These are phyloP conservation scores for Ustilago curta DNA, from an alignment of 1,284 basidiomycete genomes.

Conservation along the genomic window DNA sequence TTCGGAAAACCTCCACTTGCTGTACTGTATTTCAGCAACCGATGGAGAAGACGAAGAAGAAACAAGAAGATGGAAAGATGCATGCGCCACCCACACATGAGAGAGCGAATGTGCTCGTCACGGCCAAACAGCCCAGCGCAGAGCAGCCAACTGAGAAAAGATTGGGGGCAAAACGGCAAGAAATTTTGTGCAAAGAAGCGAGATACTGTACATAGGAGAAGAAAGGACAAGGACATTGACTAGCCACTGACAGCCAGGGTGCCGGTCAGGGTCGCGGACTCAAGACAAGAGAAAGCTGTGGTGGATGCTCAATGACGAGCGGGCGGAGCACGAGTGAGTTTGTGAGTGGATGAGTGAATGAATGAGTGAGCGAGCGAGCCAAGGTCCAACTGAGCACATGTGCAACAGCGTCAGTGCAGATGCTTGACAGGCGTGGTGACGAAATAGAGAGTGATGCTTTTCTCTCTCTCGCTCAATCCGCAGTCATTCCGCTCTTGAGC, in stretches of 20 bases:
- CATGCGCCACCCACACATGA: too few species aligned
- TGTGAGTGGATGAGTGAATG: too few species aligned
- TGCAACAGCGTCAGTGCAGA: neutral
- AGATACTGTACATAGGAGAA: neutral
- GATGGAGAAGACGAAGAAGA: too few species aligned
- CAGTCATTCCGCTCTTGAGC: neutral
- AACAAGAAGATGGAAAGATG: too few species aligned
- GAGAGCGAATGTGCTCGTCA: too few species aligned
- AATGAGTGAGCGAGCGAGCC: too few species aligned
- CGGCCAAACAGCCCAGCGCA: too few species aligned
- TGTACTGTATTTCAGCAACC: too few species aligned
- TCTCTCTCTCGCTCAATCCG: constrained; percentile 10
- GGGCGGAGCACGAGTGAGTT: constrained; percentile 8
- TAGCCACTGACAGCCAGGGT: constrained; percentile 2
- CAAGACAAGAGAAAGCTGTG: neutral
- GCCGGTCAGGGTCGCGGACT: constrained; percentile 13
- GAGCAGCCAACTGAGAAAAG: neutral
- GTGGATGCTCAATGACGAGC: constrained; percentile 15
- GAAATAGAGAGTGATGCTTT: constrained; percentile 13
- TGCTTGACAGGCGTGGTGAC: constrained; percentile 18
- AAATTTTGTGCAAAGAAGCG: neutral
- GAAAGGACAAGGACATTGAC: neutral
- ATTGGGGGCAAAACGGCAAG: too few species aligned
- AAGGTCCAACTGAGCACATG: neutral
- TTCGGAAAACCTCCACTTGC: constrained; percentile 19